phyloP scores from a whole-genome alignment of 2,329 filamentous ascomycete genomes.

The Mycosphaerella arachidis region DNA sequence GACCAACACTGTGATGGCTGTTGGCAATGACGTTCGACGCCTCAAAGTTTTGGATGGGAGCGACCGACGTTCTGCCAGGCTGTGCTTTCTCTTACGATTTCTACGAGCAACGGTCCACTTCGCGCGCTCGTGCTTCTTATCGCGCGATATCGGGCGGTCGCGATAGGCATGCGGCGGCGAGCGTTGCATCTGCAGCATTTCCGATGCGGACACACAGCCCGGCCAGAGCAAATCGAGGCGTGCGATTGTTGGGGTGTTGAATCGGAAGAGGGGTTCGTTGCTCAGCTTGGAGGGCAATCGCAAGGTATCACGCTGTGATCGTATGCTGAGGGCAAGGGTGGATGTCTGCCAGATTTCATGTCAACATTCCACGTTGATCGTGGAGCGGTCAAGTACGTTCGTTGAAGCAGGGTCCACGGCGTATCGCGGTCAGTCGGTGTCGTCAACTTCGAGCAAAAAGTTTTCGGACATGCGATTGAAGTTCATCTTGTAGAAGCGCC shows the following conservation, averaged over 20 bases:
- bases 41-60: background rate
- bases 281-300: no score
- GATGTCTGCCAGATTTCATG: no score
- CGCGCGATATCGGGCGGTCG: background rate
- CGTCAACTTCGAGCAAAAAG: no score
- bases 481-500: no score
- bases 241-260: background rate
- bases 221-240: background rate
- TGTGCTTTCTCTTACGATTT: slow-evolving; percentile 3
- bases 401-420: no score
- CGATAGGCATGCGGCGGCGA: background rate
- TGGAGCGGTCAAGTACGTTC: no score
- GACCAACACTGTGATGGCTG: background rate
- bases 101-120: slow-evolving; percentile 1
- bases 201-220: background rate
- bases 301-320: no score
- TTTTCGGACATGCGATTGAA: no score
- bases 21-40: background rate
- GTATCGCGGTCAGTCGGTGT: no score
- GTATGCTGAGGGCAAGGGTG: no score
- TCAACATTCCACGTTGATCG: no score
- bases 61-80: slow-evolving; percentile 1
- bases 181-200: background rate
- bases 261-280: no score
- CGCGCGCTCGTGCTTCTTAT: background rate